These are phyloP conservation scores for Onygenales sp. DNA, from an alignment of 2,329 filamentous ascomycete genomes.

Conservation along the genomic window DNA sequence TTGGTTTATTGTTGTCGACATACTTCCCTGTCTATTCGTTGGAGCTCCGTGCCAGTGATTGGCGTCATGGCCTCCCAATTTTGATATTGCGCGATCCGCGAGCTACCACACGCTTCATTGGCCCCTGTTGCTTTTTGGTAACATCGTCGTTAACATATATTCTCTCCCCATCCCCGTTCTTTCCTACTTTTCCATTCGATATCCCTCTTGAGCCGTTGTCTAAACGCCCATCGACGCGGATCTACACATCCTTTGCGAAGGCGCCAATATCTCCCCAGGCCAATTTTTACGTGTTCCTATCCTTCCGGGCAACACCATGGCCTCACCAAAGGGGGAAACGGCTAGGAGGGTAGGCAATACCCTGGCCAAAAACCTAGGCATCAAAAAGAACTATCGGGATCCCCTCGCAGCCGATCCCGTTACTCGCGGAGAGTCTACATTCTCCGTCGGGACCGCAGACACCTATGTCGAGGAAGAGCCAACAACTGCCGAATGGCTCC, in stretches of 20 bases:
- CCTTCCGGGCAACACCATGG: neutral
- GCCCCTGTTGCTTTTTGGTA: neutral
- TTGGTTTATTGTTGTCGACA: neutral
- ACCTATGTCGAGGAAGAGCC: conserved; percentile 79
- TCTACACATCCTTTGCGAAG: neutral
- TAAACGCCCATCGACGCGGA: neutral
- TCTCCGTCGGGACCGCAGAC: conserved; percentile 63
- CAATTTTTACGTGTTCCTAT: neutral
- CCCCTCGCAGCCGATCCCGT: conserved; percentile 49
- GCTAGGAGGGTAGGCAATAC: conserved; percentile 53
- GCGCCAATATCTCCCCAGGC: neutral
- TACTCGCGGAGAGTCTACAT: conserved; percentile 67
- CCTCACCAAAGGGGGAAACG: neutral
- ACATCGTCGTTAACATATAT: neutral
- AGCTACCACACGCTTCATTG: neutral
- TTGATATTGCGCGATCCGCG: conserved; percentile 2
- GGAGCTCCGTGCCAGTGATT: neutral
- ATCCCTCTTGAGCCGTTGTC: too few species aligned
- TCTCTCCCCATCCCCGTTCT: neutral
- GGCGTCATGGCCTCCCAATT: neutral
- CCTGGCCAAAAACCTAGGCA: conserved; percentile 70
- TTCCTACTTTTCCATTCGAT: neutral
- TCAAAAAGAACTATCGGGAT: conserved; percentile 66
- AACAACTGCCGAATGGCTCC: conserved; percentile 62
- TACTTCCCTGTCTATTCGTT: neutral